Evolutionary conservation across 192 early-diverging fungal species (phyloP).

Genomic region (Neocallimastix lanati): DNA sequence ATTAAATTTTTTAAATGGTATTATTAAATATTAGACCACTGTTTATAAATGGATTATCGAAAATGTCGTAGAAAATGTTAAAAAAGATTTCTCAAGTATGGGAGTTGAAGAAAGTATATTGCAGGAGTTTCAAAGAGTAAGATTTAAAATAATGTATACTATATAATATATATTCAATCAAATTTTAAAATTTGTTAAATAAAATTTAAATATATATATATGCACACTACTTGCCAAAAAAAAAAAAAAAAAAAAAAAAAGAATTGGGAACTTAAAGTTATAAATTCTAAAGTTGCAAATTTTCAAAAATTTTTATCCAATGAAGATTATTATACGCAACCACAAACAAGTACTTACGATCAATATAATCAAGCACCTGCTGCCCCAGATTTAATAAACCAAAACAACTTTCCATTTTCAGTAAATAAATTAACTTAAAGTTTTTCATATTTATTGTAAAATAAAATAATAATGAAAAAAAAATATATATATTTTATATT

Average conservation of each 20-base stretch:
- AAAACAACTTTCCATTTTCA: neutral
- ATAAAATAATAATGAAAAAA: too few relatives aligned
- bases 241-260: too few relatives aligned
- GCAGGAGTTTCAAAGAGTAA: conserved; percentile 60
- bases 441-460: too few relatives aligned
- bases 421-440: too few relatives aligned
- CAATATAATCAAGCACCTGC: neutral
- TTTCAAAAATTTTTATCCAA: conserved; percentile 6
- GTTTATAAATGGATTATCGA: conserved; percentile 78
- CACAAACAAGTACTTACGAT: neutral
- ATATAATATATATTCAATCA: too few relatives aligned
- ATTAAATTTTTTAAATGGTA: too few relatives aligned
- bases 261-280: conserved; percentile 42
- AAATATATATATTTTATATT: too few relatives aligned
- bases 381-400: conserved; percentile 1
- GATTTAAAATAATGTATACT: too few relatives aligned
- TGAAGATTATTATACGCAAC: conserved; percentile 4
- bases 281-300: conserved; percentile 22
- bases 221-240: too few relatives aligned
- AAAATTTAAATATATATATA: too few relatives aligned
- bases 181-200: too few relatives aligned
- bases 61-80: conserved; percentile 78
- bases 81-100: conserved; percentile 69
- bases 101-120: conserved; percentile 77
- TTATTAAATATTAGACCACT: too few relatives aligned